Base-by-base conservation (phyloP, 2,329 filamentous ascomycete genomes). In the Sporothrix variecibatus region DNA sequence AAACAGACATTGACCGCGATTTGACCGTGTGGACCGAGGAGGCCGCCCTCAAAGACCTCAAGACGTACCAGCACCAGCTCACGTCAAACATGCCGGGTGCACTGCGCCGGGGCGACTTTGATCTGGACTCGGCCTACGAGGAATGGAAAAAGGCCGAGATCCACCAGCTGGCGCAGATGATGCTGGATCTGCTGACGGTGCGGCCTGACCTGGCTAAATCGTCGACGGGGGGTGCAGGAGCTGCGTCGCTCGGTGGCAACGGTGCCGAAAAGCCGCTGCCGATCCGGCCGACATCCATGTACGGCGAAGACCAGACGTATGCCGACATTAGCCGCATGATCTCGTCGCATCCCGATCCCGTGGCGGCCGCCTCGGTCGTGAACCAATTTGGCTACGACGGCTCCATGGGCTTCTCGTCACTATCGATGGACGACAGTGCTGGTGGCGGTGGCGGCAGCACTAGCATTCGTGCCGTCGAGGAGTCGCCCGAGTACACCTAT, bases 121-220 rank as follows among this genome's bases (percentile, higher is more conserved):
- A 97, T 75, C 83, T 93, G 23, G 94, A 97, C 73, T 94, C 97
- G 75, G 92, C 92, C 2, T 99, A 95, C 80, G 91, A 95, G 76
- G 86, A 90, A 60, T 99, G 96, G 96, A 97, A 94, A 82, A 95
- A 93, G 80, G 89, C 91, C n/a, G 96, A 99, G 81, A 89, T 89
- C 2, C 92, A 93, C 15, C 94, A 97, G 78, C 85, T 99, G 58
- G 96, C 94, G 6, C 93, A 96, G 78, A 94, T 98, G 90, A 96
- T 99, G 87, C 87, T 97, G 78, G 93, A 95, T 51, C 94, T 99
- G 76, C 86, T 98, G 56, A 94, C 93, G 75, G 92, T 92, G 6
- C 94, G 93, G 78, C 95, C 95, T 3, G 93, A 95, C 77, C 86
- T 98, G 71, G 92, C 94, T 69, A 97, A 94, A 80, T 92, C 88